Evolutionary conservation across 306 rosid genomes (phyloP).

Genomic region (Fagus sylvatica): DNA sequence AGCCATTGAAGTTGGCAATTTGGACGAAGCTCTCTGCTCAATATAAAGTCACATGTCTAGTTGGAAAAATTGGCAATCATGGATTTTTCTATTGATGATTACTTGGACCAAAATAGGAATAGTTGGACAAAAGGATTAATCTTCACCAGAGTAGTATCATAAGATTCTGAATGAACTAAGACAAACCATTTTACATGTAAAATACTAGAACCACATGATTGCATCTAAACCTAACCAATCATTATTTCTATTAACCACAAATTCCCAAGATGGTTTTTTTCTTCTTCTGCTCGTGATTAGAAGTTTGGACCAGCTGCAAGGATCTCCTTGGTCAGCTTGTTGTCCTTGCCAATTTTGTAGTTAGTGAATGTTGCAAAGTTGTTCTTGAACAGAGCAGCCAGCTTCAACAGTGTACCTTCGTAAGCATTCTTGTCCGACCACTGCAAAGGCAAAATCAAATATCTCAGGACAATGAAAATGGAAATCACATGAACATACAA

Average conservation of each 20-base stretch:
- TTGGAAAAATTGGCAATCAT: not conserved
- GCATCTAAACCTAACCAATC: too few relatives aligned
- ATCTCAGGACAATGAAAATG: not conserved
- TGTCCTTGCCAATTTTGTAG: conserved; percentile 62
- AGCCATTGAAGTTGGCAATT: not conserved
- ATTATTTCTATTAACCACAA: not conserved
- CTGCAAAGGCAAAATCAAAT: conserved; percentile 36
- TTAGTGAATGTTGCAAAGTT: conserved; percentile 70
- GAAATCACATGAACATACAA: not conserved
- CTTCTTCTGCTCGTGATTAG: conserved; percentile 22
- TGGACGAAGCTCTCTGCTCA: not conserved
- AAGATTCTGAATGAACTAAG: not conserved
- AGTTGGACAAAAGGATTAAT: not conserved
- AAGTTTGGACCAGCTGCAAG: conserved; percentile 78
- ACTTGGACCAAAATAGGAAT: not conserved
- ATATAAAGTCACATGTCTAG: not conserved
- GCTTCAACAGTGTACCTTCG: conserved; percentile 54
- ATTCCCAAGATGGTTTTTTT: not conserved
- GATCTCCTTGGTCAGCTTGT: conserved; percentile 65
- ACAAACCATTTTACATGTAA: not conserved
- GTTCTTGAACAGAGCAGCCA: conserved; percentile 69
- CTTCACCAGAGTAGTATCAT: not conserved
- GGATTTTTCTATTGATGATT: not conserved
- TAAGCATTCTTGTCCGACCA: conserved; percentile 72
- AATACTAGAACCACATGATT: not conserved